phyloP scores from a whole-genome alignment of 345 rosid species.

The Cardiospermum halicacabum region DNA sequence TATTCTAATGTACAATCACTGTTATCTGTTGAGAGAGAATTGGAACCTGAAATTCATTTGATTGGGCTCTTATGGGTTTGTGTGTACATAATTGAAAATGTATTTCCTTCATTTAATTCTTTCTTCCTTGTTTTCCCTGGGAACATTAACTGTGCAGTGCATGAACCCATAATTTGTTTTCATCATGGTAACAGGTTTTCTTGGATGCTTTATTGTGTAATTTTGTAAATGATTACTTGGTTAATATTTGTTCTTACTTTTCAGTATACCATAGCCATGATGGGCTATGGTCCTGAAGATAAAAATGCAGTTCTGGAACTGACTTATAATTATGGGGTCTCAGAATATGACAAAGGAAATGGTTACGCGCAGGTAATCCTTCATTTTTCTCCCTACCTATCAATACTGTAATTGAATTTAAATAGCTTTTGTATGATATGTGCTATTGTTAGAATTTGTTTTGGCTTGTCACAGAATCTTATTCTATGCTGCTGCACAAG shows the following conservation, averaged over 20 bases:
- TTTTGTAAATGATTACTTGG: background rate
- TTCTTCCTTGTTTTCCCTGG: background rate
- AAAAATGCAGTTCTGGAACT: conserved; percentile 63
- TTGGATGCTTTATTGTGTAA: background rate
- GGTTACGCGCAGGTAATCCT: conserved; percentile 62
- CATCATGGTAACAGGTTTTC: background rate
- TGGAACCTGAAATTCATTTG: background rate
- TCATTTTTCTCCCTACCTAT: conserved; percentile 1
- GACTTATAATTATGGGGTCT: conserved; percentile 68
- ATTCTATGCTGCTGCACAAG: background rate
- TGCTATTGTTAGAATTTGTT: background rate
- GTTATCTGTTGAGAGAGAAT: background rate
- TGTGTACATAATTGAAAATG: background rate
- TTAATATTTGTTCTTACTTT: background rate
- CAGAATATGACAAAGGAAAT: conserved; percentile 67
- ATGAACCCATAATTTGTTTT: background rate
- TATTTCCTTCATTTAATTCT: background rate
- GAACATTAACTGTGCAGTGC: background rate
- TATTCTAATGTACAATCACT: background rate
- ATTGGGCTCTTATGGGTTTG: background rate
- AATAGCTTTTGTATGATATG: background rate
- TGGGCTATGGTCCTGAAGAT: conserved; percentile 84
- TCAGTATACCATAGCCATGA: conserved; percentile 63
- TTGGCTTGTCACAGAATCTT: background rate
- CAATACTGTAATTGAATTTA: background rate